Evolutionary conservation across 2,329 filamentous ascomycete genomes (phyloP).

Genomic region (Dactylonectria estremocensis): DNA sequence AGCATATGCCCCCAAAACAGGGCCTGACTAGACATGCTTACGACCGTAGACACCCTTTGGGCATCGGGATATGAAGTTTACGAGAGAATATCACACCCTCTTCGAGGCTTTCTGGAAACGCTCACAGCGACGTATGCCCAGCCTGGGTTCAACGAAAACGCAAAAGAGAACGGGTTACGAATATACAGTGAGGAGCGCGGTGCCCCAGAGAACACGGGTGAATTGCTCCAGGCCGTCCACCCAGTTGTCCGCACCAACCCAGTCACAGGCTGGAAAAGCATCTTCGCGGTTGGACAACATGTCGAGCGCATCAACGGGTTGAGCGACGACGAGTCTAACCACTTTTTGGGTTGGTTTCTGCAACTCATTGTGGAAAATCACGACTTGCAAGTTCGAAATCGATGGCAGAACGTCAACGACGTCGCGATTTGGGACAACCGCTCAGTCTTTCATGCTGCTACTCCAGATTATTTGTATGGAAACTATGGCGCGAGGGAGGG

Average conservation of each 20-base stretch:
- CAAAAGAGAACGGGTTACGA: conserved; percentile 59
- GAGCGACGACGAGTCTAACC: conserved; percentile 60
- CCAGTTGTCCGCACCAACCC: conserved; percentile 71
- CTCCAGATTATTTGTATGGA: conserved; percentile 56
- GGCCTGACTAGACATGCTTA: not conserved
- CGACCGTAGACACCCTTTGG: conserved; percentile 65
- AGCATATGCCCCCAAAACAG: too few species aligned
- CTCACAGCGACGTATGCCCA: conserved; percentile 60
- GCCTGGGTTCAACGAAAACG: conserved; percentile 38
- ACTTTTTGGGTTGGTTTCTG: conserved; percentile 65
- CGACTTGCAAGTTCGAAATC: conserved; percentile 65
- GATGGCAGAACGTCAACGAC: conserved; percentile 62
- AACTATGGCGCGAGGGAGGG: conserved; percentile 1
- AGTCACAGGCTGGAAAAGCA: conserved; percentile 69
- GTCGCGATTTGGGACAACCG: conserved; percentile 70
- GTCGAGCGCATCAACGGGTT: conserved; percentile 66
- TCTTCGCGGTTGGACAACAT: conserved; percentile 67
- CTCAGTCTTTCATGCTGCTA: conserved; percentile 67
- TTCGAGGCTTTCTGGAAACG: conserved; percentile 66
- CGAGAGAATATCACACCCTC: conserved; percentile 66
- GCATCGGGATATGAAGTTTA: conserved; percentile 73
- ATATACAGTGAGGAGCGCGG: conserved; percentile 62
- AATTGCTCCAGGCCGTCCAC: conserved; percentile 63
- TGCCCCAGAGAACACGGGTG: conserved; percentile 65
- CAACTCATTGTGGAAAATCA: conserved; percentile 67